Conservation (phyloP, 768 basidiomycete species). For the Astraeus odoratus region DNA sequence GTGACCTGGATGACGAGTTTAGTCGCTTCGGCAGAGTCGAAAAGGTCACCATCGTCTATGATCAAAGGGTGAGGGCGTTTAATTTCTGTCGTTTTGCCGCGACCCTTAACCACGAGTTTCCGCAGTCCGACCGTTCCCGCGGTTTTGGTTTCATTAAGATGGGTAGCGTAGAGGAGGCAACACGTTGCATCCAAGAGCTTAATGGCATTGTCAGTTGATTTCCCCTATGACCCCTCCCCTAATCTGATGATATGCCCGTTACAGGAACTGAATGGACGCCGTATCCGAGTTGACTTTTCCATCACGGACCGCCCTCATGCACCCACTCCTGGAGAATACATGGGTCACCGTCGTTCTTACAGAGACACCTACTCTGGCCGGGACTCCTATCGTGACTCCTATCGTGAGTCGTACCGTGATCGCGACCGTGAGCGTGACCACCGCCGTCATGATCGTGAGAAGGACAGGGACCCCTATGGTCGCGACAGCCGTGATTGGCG, state of each 20-base stretch:
- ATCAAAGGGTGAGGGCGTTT: slow-evolving; percentile 72
- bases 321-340: slow-evolving; percentile 96
- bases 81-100: not conserved
- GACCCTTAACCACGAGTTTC: slow-evolving; percentile 17
- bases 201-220: slow-evolving; percentile 75
- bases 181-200: slow-evolving; percentile 79
- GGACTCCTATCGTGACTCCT: slow-evolving; percentile 37
- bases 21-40: slow-evolving; percentile 82
- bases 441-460: slow-evolving; percentile 36
- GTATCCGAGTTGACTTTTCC: slow-evolving; percentile 95
- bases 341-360: slow-evolving; percentile 73
- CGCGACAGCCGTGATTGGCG: slow-evolving; percentile 72
- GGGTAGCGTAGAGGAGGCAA: slow-evolving; percentile 82
- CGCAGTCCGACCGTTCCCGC: slow-evolving; percentile 87
- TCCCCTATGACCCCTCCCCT: too few species aligned
- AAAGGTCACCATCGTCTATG: slow-evolving; percentile 95
- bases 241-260: not conserved
- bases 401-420: slow-evolving; percentile 38
- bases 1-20: slow-evolving; percentile 94
- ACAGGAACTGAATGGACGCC: slow-evolving; percentile 90
- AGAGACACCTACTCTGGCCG: slow-evolving; percentile 40
- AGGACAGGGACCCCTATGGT: slow-evolving; percentile 58
- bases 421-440: slow-evolving; percentile 43
- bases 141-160: slow-evolving; percentile 98
- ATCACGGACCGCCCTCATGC: slow-evolving; percentile 91